phyloP scores from a whole-genome alignment of 345 rosid genomes.

The Rhodamnia argentea region DNA sequence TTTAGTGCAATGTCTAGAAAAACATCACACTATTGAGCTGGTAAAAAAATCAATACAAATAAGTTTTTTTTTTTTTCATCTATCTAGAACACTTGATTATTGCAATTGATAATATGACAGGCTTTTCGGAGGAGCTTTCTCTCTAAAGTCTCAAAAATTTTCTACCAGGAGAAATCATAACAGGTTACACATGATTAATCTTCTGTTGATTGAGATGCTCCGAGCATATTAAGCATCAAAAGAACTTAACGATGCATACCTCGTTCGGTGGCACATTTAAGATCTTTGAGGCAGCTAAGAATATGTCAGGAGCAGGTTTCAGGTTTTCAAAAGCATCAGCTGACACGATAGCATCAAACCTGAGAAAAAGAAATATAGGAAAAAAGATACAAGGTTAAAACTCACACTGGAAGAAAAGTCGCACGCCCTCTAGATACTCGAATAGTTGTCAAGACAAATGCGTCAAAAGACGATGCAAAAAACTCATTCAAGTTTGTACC shows the following conservation, averaged over 20 bases:
- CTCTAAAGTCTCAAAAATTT: background rate
- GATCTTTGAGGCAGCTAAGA: slow-evolving; percentile 86
- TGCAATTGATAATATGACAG: background rate
- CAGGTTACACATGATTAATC: background rate
- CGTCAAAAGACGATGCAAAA: background rate
- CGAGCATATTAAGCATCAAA: background rate
- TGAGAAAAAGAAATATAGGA: slow-evolving; percentile 16
- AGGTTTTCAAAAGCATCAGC: slow-evolving; percentile 96
- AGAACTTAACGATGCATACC: slow-evolving; percentile 25
- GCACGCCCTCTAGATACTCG: background rate
- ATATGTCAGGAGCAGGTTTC: slow-evolving; percentile 97
- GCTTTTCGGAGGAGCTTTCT: background rate
- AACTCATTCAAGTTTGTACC: background rate
- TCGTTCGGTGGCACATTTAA: slow-evolving; percentile 65
- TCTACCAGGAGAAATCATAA: background rate
- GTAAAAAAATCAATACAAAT: background rate
- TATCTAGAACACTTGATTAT: background rate
- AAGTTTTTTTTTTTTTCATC: background rate
- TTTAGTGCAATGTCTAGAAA: background rate
- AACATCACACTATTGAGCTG: background rate
- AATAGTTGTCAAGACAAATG: background rate
- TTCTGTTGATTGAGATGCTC: background rate
- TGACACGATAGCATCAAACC: slow-evolving; percentile 97
- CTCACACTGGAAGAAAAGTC: background rate
- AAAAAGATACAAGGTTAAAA: slow-evolving; percentile 3